Evolutionary conservation across 2,329 filamentous ascomycete genomes (phyloP).

Genomic region (Colletotrichum sp.): DNA sequence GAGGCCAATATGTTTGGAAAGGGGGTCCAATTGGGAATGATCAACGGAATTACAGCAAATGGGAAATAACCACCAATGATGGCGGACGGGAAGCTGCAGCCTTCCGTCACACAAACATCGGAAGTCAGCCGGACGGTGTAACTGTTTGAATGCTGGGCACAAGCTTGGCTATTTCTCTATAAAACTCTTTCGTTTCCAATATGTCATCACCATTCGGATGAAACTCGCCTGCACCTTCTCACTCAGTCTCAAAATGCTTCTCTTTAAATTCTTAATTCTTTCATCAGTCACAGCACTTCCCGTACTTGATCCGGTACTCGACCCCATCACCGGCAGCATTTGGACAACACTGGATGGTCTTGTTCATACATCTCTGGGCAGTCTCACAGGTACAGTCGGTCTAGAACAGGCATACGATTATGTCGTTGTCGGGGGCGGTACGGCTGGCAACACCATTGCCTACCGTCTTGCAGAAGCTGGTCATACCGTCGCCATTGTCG

Average conservation of each 20-base stretch:
- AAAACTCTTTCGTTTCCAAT: background rate
- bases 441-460: slow-evolving; percentile 38
- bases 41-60: background rate
- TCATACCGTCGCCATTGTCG: slow-evolving; percentile 38
- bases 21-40: background rate
- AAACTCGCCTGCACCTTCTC: background rate
- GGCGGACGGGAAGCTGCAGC: background rate
- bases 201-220: background rate
- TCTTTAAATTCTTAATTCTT: background rate
- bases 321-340: background rate
- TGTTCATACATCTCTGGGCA: background rate
- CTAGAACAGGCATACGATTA: background rate
- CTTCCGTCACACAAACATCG: background rate
- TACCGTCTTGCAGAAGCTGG: slow-evolving; percentile 33
- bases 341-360: background rate
- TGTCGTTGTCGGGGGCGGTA: slow-evolving; percentile 40
- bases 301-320: background rate
- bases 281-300: background rate
- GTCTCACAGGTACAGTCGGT: background rate
- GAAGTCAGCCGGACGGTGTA: background rate
- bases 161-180: background rate
- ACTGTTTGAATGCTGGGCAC: background rate
- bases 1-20: background rate
- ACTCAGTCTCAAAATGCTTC: background rate
- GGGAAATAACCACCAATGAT: background rate